Evolutionary conservation across 2,329 filamentous ascomycete genomes (phyloP), one percentile per base, ranked within the genome.

Genomic region (Colletotrichum sp.): DNA sequence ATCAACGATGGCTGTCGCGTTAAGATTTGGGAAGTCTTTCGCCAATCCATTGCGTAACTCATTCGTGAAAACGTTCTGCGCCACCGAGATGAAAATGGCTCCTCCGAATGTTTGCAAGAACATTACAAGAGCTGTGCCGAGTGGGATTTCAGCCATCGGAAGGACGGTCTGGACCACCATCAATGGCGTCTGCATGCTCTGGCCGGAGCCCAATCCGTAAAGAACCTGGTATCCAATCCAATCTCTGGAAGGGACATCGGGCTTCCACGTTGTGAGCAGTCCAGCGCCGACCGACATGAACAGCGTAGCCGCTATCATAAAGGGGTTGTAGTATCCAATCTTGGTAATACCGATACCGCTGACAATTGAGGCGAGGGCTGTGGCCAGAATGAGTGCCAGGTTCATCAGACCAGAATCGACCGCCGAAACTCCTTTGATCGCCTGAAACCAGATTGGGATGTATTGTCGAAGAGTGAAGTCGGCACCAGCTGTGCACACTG

Each of bases 321-420:
- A 83, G 0, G 78, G 84, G 28, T 78, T 81, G 34, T 85, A 85
- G 66, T 86, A 85, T 7, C 85, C 85, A 7, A 82, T 55, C 10
- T 81, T 66, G 3, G 81, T 82, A 26, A 82, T 78, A n/a, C 79
- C 57, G 15, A 78, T 64, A 15, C 83, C 83, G 1, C 79, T 71
- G 7, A 79, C 12, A 16, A 83, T 77, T 8, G 80, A 79, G 16
- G 77, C 74, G 4, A 83, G 24, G 4, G 80, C 80, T n/a, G 82
- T 78, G 8, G 78, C 78, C 2, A 85, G 76, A 48, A 84, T 78
- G 6, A 81, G 72, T 9, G 83, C 82, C 16, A 84, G 79, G 21
- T 81, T 81, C 69, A 80, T 82, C 30, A 83, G 78, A 24, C 83
- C 83, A 2, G 83, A 83, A 15, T 82, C 76, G 2, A 81, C 80